Evolutionary conservation across 108 stramenopile genomes (phyloP), one percentile per base, ranked within the genome.

Genomic region (Discostella pseudostelligera): DNA sequence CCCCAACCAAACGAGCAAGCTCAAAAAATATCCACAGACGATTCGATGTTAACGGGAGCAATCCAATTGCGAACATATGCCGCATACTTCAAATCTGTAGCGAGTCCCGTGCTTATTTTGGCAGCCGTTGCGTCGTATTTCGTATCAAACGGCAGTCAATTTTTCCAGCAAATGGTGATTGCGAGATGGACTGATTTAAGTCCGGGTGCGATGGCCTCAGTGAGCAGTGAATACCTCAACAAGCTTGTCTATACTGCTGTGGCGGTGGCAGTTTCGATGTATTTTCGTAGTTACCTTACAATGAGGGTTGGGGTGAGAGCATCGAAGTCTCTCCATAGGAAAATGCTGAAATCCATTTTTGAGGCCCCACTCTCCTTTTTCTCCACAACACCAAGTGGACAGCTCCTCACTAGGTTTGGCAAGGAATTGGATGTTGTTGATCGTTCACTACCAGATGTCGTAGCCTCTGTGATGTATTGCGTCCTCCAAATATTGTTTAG

Each of bases 351-450:
- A 42, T 90, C 87, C 19, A 92, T 98, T 10, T 88, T 97, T 54
- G 57, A 70, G 0, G 97, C 97, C 3, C 96, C 96, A 3, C 78
- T 96, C 69, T 70, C 87, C 8, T 97, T 96, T 71, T 97, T 96
- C 66, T 96, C 96, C 55, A 57, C 89, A 11, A 97, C 95, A 10
- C 96, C 96, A 21, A 80, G 86, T 14, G 98, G 98, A 3, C 90
- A 96, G 62, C 72, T 98, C 8, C 65, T 94, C 25, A 85, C 87
- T 19, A 82, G 95, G n/a, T 96, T 96, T 81, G 87, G 89, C 4
- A 92, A 87, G 62, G 96, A 96, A 55, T 54, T 93, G 12, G 89
- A 86, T 40, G 84, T 81, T 24, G 74, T 93, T 5, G 91, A 93
- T 70, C 71, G 86, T 5, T 76, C 70, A 9, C 45, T 95, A 0